phyloP scores from a whole-genome alignment of 2,329 filamentous ascomycete genomes.

The Aschersonia sp. region DNA sequence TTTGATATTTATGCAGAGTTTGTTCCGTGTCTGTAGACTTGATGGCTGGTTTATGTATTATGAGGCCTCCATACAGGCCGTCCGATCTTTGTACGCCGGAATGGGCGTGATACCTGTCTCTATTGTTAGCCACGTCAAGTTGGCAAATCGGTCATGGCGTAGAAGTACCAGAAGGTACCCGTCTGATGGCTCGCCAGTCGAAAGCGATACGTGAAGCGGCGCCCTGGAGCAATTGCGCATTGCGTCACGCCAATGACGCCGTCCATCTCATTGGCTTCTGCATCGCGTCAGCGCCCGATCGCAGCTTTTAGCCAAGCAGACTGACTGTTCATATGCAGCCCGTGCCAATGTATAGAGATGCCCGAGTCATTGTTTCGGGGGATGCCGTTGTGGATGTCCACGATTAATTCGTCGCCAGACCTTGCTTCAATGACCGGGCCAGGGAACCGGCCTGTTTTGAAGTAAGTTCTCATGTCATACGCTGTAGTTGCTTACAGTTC shows the following conservation, averaged over 20 bases:
- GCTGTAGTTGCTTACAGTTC: not conserved
- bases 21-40: conserved; percentile 10
- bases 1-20: conserved; percentile 14
- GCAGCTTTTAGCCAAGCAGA: not conserved
- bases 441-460: conserved; percentile 19
- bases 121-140: not conserved
- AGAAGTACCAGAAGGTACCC: conserved; percentile 42
- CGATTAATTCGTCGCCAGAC: conserved; percentile 25
- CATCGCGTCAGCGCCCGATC: not conserved
- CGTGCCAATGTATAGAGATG: conserved; percentile 55
- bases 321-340: conserved; percentile 44
- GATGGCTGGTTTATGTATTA: conserved; percentile 20
- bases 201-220: conserved; percentile 38
- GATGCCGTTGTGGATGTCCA: conserved; percentile 25
- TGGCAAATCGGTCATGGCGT: not conserved
- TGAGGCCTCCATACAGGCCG: conserved; percentile 9
- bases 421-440: conserved; percentile 30
- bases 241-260: conserved; percentile 48
- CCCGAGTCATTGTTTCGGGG: conserved; percentile 2
- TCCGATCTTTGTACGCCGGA: conserved; percentile 28
- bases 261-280: conserved; percentile 42
- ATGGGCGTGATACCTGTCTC: conserved; percentile 45
- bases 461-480: not conserved
- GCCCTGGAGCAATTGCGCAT: conserved; percentile 41
- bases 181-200: conserved; percentile 35